phyloP scores from a whole-genome alignment of 768 basidiomycete genomes.

The Xerocomus potaroensis region DNA sequence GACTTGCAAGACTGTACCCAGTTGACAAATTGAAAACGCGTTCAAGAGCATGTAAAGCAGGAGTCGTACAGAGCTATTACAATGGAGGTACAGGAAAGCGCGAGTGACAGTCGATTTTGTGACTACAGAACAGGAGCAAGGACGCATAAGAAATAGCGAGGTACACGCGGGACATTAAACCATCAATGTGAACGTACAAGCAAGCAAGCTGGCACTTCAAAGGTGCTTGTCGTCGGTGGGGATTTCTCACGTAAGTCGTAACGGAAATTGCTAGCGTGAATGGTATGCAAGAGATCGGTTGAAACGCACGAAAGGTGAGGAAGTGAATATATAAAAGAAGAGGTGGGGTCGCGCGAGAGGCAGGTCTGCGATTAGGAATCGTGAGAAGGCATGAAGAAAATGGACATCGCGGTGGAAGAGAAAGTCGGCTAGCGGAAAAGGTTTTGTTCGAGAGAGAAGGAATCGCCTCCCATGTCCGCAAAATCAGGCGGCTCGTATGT shows the following conservation, averaged over 20 bases:
- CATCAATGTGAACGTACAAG: no score
- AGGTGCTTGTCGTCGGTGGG: no score
- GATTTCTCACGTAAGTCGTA: slow-evolving; percentile 21
- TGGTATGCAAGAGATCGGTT: slow-evolving; percentile 33
- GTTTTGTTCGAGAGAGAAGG: slow-evolving; percentile 41
- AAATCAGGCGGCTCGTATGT: slow-evolving; percentile 40
- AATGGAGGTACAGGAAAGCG: slow-evolving; percentile 28
- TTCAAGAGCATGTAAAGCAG: slow-evolving; percentile 33
- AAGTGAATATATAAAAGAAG: slow-evolving; percentile 21
- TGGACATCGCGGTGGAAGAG: slow-evolving; percentile 15
- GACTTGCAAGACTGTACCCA: slow-evolving; percentile 29
- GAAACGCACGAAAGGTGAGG: slow-evolving; percentile 30
- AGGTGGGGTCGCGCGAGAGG: slow-evolving; percentile 28
- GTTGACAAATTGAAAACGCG: slow-evolving; percentile 28
- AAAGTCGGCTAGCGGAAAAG: slow-evolving; percentile 43
- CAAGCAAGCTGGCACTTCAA: no score
- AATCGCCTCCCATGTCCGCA: slow-evolving; percentile 33
- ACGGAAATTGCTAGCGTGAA: slow-evolving; percentile 23
- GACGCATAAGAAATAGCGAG: slow-evolving; percentile 7
- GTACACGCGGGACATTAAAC: slow-evolving; percentile 23
- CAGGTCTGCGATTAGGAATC: slow-evolving; percentile 25
- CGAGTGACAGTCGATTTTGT: slow-evolving; percentile 17
- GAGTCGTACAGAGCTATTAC: slow-evolving; percentile 66
- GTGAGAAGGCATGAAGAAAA: slow-evolving; percentile 18
- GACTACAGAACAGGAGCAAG: slow-evolving; percentile 13